Percentiles rank a stretch among this genome's conserved stretches.
Conservation (phyloP, 2,329 filamentous ascomycete species). For the Aspergillus fumigatiaffinis region DNA sequence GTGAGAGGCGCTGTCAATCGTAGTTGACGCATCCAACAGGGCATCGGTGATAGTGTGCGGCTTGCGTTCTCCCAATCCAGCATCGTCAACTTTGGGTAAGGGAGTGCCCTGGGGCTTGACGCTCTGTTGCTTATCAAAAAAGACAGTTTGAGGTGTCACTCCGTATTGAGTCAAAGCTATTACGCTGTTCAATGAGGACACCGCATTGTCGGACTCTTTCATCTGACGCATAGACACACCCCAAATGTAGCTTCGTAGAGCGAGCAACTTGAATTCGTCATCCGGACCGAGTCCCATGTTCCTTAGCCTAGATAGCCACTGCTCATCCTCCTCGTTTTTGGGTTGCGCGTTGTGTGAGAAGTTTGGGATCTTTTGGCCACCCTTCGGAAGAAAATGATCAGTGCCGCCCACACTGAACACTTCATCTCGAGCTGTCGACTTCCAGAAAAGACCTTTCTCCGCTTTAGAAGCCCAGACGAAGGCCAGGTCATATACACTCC, state of each 20-base stretch:
- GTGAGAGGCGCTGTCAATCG: slow-evolving; percentile 64
- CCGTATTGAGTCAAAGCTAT: slow-evolving; percentile 71
- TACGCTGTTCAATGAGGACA: slow-evolving; percentile 61
- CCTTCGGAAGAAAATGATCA: slow-evolving; percentile 54
- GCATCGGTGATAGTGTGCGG: slow-evolving; percentile 86
- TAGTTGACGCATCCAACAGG: slow-evolving; percentile 84
- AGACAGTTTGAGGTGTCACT: slow-evolving; percentile 80
- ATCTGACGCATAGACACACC: slow-evolving; percentile 69
- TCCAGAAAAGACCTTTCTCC: slow-evolving; percentile 86
- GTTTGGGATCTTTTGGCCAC: slow-evolving; percentile 43
- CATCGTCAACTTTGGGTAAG: slow-evolving; percentile 24
- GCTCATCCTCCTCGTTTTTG: slow-evolving; percentile 88
- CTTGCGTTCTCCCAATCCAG: slow-evolving; percentile 34
- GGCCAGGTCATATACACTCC: slow-evolving; percentile 78
- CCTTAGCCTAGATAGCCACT: slow-evolving; percentile 81
- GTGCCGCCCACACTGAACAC: slow-evolving; percentile 64
- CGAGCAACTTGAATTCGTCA: slow-evolving; percentile 85
- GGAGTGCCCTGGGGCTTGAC: slow-evolving; percentile 39
- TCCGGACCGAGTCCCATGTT: slow-evolving; percentile 78
- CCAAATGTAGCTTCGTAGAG: slow-evolving; percentile 87
- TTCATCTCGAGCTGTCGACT: slow-evolving; percentile 64
- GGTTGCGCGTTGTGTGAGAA: slow-evolving; percentile 56
- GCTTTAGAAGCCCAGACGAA: slow-evolving; percentile 79
- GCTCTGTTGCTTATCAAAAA: slow-evolving; percentile 75
- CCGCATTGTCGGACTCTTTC: slow-evolving; percentile 42